Percentiles rank a stretch among this genome's conserved stretches.
phyloP scores from a whole-genome alignment of 2,329 filamentous ascomycete genomes.

The Rhynchosporium graminicola region DNA sequence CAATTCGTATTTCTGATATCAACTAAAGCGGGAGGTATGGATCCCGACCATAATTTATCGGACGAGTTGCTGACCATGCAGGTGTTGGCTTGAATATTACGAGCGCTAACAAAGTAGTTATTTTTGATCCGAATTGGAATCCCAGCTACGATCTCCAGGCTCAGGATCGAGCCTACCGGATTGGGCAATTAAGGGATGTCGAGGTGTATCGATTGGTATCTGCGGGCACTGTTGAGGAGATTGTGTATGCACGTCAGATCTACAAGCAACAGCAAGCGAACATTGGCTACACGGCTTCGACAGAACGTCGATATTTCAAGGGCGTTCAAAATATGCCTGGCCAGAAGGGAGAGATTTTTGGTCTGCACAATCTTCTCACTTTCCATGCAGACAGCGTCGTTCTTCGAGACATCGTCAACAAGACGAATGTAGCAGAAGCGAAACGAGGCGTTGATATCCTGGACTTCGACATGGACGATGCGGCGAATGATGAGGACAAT shows the following conservation, averaged over 20 bases:
- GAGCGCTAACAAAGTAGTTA: slow-evolving; percentile 95
- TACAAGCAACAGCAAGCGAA: slow-evolving; percentile 99
- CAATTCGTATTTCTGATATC: slow-evolving; percentile 97
- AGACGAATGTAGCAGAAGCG: slow-evolving; percentile 94
- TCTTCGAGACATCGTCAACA: slow-evolving; percentile 94
- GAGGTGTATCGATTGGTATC: slow-evolving; percentile 93
- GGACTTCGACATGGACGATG: slow-evolving; percentile 71
- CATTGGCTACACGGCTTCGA: slow-evolving; percentile 91
- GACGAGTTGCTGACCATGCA: neutral
- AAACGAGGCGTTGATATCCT: slow-evolving; percentile 79
- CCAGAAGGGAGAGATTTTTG: slow-evolving; percentile 92
- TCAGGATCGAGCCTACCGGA: slow-evolving; percentile 93
- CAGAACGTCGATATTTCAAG: slow-evolving; percentile 91
- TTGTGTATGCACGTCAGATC: slow-evolving; percentile 94
- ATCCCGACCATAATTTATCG: too few relatives aligned
- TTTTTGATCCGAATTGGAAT: slow-evolving; percentile 98
- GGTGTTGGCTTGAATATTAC: slow-evolving; percentile 93
- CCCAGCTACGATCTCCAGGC: slow-evolving; percentile 92
- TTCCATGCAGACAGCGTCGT: slow-evolving; percentile 79
- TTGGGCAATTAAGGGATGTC: slow-evolving; percentile 88
- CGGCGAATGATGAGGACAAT: slow-evolving; percentile 54
- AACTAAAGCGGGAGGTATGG: slow-evolving; percentile 74
- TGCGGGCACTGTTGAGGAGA: slow-evolving; percentile 92
- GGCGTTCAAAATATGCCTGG: slow-evolving; percentile 83
- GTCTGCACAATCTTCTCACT: slow-evolving; percentile 80